phyloP scores from a whole-genome alignment of 371 early-diverging fungal genomes.

The Mucor saturninus region DNA sequence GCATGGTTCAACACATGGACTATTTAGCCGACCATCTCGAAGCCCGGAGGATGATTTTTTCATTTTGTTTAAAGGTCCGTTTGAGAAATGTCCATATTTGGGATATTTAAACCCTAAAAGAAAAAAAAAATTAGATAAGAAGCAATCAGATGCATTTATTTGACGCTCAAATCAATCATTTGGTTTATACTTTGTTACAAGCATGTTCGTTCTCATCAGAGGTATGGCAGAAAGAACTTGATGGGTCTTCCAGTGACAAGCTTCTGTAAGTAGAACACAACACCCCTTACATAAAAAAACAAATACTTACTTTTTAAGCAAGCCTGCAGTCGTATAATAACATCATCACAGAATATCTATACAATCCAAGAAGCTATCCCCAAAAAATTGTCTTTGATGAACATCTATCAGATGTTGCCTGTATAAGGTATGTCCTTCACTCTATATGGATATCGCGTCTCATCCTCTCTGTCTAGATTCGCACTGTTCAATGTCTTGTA shows the following conservation, averaged over 20 bases:
- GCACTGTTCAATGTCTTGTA: conserved; percentile 7
- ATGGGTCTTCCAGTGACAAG: background rate
- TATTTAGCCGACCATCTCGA: conserved; percentile 6
- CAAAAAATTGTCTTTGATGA: background rate
- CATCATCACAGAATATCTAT: conserved; percentile 10
- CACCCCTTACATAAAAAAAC: too few species aligned
- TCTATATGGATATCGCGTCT: background rate
- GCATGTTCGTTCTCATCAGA: background rate
- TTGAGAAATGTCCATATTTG: conserved; percentile 6
- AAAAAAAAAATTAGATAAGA: background rate
- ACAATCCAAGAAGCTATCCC: conserved; percentile 9
- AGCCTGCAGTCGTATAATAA: conserved; percentile 8
- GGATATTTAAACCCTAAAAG: conserved; percentile 1
- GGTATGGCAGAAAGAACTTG: conserved; percentile 9
- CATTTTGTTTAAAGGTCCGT: conserved; percentile 21
- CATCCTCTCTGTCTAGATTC: background rate
- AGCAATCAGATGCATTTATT: conserved; percentile 1
- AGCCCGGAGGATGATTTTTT: conserved; percentile 8
- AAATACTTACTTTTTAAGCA: background rate
- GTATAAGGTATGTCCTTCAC: background rate
- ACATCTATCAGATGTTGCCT: background rate
- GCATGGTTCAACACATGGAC: background rate
- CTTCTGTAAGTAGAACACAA: too few species aligned
- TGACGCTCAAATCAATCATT: conserved; percentile 17
- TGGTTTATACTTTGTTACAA: conserved; percentile 8